Evolutionary conservation across 805 yeast species (phyloP).

Genomic region (Teunomyces atbi): DNA sequence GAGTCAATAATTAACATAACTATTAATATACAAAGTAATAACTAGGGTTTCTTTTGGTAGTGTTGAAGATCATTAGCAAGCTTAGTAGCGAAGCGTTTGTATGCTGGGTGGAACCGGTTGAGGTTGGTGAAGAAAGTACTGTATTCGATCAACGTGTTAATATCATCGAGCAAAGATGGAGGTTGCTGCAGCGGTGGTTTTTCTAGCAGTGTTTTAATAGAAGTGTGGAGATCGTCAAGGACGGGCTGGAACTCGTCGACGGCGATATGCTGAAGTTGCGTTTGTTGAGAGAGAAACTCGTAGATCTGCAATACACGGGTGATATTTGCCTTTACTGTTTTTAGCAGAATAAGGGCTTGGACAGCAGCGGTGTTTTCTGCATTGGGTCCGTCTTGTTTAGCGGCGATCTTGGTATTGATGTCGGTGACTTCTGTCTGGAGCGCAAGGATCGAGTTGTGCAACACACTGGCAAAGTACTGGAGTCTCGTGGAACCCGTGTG

Average conservation of each 20-base stretch:
- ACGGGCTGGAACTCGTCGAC: conserved; percentile 16
- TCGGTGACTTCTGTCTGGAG: conserved; percentile 34
- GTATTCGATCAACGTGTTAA: conserved; percentile 48
- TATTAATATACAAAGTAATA: neutral
- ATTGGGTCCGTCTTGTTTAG: conserved; percentile 7
- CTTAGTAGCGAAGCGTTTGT: conserved; percentile 50
- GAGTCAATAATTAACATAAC: neutral
- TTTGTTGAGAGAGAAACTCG: conserved; percentile 19
- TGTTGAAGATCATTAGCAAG: conserved; percentile 30
- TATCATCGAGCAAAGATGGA: conserved; percentile 37
- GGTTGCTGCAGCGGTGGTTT: conserved; percentile 27
- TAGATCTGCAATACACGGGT: conserved; percentile 45
- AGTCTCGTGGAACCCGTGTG: conserved; percentile 36
- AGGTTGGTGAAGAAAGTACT: conserved; percentile 55
- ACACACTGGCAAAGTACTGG: conserved; percentile 63
- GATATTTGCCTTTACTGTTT: conserved; percentile 46
- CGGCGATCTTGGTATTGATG: conserved; percentile 6
- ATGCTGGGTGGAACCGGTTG: conserved; percentile 48
- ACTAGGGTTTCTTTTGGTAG: neutral
- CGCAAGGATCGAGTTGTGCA: conserved; percentile 57
- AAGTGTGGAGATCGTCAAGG: conserved; percentile 39
- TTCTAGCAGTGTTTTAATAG: conserved; percentile 38
- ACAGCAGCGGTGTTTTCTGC: conserved; percentile 16
- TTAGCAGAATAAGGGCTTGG: conserved; percentile 43
- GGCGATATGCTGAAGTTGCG: conserved; percentile 6